Conservation (phyloP, 2,329 filamentous ascomycete species). For the Plectosphaerella plurivora region DNA sequence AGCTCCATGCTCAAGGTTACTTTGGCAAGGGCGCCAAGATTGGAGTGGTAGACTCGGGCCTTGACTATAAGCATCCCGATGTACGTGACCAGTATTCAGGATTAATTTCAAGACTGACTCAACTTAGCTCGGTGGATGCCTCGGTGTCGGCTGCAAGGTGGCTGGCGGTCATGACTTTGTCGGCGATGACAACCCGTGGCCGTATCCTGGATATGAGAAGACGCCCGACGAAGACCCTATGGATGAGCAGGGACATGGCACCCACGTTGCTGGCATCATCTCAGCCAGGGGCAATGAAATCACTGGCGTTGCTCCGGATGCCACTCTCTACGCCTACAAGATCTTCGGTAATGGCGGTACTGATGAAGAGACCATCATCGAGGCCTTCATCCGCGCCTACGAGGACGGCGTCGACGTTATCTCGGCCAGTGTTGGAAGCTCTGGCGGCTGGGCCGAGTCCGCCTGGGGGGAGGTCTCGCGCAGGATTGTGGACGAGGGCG, state of each 20-base stretch:
- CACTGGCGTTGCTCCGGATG: constrained; percentile 13
- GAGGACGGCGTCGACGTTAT: constrained; percentile 11
- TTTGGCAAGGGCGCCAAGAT: constrained; percentile 32
- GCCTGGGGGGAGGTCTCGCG: constrained; percentile 37
- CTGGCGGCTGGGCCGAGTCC: constrained; percentile 26
- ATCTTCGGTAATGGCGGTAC: constrained; percentile 8
- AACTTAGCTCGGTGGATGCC: constrained; percentile 37
- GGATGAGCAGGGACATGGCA: constrained; percentile 54
- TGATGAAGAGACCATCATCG: constrained; percentile 8
- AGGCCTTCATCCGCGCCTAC: constrained; percentile 10
- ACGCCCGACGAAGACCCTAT: constrained; percentile 46
- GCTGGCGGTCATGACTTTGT: constrained; percentile 18
- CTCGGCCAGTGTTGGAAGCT: constrained; percentile 8
- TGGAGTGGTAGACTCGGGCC: constrained; percentile 33
- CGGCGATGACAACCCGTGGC: constrained; percentile 17
- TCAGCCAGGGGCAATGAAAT: constrained; percentile 22
- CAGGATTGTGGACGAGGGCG: constrained; percentile 28
- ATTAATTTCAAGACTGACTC: no score
- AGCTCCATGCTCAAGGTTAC: constrained; percentile 29
- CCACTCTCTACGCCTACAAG: constrained; percentile 9
- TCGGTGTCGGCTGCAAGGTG: constrained; percentile 35
- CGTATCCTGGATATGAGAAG: constrained; percentile 13
- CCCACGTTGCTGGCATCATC: constrained; percentile 44
- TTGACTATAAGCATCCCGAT: constrained; percentile 33
- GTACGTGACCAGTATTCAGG: constrained; percentile 21